Evolutionary conservation across 495 filamentous ascomycete species (phyloP), one percentile per base, ranked within the genome.

Genomic region (Acidomyces sp.): DNA sequence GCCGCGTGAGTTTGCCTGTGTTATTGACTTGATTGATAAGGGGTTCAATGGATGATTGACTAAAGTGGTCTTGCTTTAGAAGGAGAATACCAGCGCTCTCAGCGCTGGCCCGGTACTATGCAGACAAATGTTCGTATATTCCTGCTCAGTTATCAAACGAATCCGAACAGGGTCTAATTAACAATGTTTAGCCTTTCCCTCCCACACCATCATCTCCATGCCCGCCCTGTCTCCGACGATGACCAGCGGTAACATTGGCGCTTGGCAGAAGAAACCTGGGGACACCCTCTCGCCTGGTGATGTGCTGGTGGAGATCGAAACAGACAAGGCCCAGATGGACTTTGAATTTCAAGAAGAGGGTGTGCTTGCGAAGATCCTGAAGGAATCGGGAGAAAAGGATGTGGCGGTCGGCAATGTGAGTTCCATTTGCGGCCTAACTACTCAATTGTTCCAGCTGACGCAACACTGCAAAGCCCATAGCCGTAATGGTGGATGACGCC

Each of bases 261-360:
- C 80, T 37, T 99, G 92, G 92, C 82, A 95, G 66, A 96, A 95
- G 75, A 85, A 94, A 67, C 69, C 77, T 53, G 92, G 92, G 58
- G 92, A 99, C 60, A 55, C 65, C 38, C 77, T 99, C 56, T 62
- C 74, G 42, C 86, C 92, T 32, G 92, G 92, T 56, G 92, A 99
- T 63, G 87, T 96, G n/a, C 65, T 99, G 43, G 92, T 96, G 21
- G 92, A 99, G 70, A 96, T 99, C 58, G 92, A 99, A 69, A 99
- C 92, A 56, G 92, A 99, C 64, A 99, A 99, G 71, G 92, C 92
- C 29, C 92, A 99, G 64, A 99, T 99, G 92, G 92, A 99, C 69
- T 99, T 99, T 55, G 92, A 99, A 63, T 99, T 92, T 63, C 92
- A 99, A 63, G 90, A 99, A 49, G 90, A 99, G 58, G 90, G 92